A percentile compares a stretch with the other conserved stretches of the same genome.
Evolutionary conservation across 2,329 filamentous ascomycete genomes (phyloP).

Genomic region (Trichoderma guizhouense): DNA sequence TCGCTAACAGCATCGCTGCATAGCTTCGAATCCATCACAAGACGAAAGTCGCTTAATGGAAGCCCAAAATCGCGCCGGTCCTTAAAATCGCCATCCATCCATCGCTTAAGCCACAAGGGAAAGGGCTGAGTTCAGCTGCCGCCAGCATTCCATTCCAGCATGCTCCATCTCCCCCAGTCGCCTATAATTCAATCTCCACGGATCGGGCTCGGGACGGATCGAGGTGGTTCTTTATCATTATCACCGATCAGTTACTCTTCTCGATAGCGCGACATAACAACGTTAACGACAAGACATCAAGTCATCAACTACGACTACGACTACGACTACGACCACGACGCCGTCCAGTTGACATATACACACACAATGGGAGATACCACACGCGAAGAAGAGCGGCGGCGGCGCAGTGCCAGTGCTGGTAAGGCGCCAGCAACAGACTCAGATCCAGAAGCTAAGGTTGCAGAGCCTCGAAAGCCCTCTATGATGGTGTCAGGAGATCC

Average conservation of each 20-base stretch:
- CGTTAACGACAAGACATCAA: neutral
- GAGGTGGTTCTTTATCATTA: neutral
- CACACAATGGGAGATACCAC: slow-evolving; percentile 9
- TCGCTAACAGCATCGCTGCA: neutral
- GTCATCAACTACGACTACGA: neutral
- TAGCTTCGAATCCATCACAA: neutral
- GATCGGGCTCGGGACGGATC: neutral
- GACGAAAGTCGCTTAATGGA: neutral
- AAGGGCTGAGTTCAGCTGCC: neutral
- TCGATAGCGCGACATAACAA: neutral
- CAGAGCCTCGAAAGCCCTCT: neutral
- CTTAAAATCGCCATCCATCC: neutral
- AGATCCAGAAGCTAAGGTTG: slow-evolving; percentile 6
- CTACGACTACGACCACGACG: neutral
- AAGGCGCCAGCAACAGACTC: neutral
- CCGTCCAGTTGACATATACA: neutral
- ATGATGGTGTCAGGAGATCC: neutral
- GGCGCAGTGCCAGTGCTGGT: neutral
- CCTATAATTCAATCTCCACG: neutral
- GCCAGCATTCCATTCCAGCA: neutral
- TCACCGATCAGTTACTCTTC: neutral
- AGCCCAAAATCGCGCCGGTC: neutral
- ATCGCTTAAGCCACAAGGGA: neutral
- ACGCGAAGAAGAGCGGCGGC: neutral
- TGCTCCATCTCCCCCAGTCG: neutral